Evolutionary conservation across 306 rosid species (phyloP), one percentile per base, ranked within the genome.

Genomic region (Canavalia ensiformis): DNA sequence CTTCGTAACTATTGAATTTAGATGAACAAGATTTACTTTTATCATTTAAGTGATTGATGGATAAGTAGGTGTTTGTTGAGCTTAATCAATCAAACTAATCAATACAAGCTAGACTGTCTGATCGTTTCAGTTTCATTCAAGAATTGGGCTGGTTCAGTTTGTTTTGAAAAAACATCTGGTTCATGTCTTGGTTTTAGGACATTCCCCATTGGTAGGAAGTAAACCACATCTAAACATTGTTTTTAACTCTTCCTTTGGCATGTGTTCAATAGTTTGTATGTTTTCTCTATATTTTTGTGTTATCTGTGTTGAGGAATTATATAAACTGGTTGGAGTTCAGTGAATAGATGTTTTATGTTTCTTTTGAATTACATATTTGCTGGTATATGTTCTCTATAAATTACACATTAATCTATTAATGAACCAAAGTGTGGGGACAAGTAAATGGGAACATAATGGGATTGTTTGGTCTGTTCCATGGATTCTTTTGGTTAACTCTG

Each of bases 31-130:
- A 33, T 31, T 30, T 45, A 68, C 55, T 67, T 67, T 46, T 3
- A 55, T 55, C 31, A 55, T 49, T 31, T n/a, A 8, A 41, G 58
- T 68, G 35, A 46, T 10, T 69, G 83, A 79, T 69, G 63, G 58
- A 18, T 49, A 8, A 12, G 11, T 44, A 25, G 62, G 74, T 64
- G 39, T 18, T 50, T 5, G 7, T 62, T 30, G 62, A 45, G 59
- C 55, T 44, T 13, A 58, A 75, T 37, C 11, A 58, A 75, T 45
- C 70, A 45, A 30, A 75, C 41, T 6, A 28, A 18, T 45, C 33
- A 37, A 35, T 18, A 52, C 35, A 35, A 72, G 18, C 25, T 45
- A 46, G 60, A 46, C 25, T 59, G 35, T 75, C 47, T 13, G 4
- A 47, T 47, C 1, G 45, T 44, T 56, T 39, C 67, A 2, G 29